These are phyloP conservation scores for Scytalidium lignicola DNA, from an alignment of 2,329 filamentous ascomycete species.

Conservation along the genomic window DNA sequence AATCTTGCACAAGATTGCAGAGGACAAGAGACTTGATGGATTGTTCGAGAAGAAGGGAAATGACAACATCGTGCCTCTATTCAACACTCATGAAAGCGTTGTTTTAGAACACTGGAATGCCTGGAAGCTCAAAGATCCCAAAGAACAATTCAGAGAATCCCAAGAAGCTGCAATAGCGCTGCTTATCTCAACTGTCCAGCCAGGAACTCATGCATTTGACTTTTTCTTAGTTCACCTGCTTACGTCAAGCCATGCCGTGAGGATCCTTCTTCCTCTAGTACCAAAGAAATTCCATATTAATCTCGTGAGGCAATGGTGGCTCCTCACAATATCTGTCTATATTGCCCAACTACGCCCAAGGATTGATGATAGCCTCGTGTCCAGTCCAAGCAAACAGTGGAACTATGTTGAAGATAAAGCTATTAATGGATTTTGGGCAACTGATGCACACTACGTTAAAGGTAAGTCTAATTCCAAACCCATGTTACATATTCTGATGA, in stretches of 20 bases:
- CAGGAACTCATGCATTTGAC: slow-evolving; percentile 63
- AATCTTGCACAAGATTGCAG: slow-evolving; percentile 63
- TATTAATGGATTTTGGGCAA: slow-evolving; percentile 59
- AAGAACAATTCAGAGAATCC: slow-evolving; percentile 69
- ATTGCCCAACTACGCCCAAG: slow-evolving; percentile 68
- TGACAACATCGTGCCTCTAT: slow-evolving; percentile 62
- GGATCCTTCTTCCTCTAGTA: slow-evolving; percentile 76
- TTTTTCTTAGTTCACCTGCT: slow-evolving; percentile 80
- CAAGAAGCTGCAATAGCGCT: slow-evolving; percentile 58
- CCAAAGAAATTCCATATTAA: slow-evolving; percentile 67
- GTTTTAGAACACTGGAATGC: slow-evolving; percentile 88
- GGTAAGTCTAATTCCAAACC: slow-evolving; percentile 38
- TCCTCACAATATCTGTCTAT: slow-evolving; percentile 74
- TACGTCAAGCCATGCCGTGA: slow-evolving; percentile 80
- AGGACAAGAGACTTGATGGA: slow-evolving; percentile 65
- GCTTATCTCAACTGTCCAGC: slow-evolving; percentile 54
- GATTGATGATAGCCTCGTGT: slow-evolving; percentile 62
- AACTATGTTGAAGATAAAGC: slow-evolving; percentile 68
- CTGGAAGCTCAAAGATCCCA: slow-evolving; percentile 68
- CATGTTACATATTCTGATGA: neutral
- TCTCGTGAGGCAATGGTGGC: slow-evolving; percentile 84
- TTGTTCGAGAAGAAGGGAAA: slow-evolving; percentile 54
- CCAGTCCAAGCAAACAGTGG: slow-evolving; percentile 58
- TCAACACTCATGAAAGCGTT: slow-evolving; percentile 62
- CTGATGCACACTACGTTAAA: slow-evolving; percentile 83